Evolutionary conservation across 257 asterid genomes (phyloP), one percentile per base, ranked within the genome.

Genomic region (Dorcoceras hygrometricum): DNA sequence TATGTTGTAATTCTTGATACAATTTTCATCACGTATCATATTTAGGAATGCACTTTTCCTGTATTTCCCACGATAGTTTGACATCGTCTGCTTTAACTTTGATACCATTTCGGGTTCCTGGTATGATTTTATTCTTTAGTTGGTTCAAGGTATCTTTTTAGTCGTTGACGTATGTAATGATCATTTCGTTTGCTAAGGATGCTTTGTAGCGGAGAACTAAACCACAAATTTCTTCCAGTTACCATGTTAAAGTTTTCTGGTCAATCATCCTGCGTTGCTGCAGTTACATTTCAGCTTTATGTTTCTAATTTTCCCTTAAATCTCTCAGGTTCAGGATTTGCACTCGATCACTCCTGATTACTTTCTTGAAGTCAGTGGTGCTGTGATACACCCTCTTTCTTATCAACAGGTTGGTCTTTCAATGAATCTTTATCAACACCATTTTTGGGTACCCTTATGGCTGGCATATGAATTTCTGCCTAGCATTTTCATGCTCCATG

Each of bases 291-390:
- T 27, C 29, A 54, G n/a, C 23, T 36, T 55, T 58, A 27, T 70
- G 23, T 5, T 75, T 51, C 62, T 46, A 29, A 61, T 73, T 75
- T 39, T 70, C 63, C 61, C 70, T 70, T 22, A 34, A 46, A 63
- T 70, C 64, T 64, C 16, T 82, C 97, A 94, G 97, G 96, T 94
- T 75, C 96, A 94, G 85, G 89, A 94, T 91, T 77, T 94, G 77
- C 99, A 94, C 75, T 87, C 83, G 18, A 71, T 94, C 73, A 94
- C 99, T 36, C 99, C 99, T 7, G 83, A 85, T 74, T 75, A 83
- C 83, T 94, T 90, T 81, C 84, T 94, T 83, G 97, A 94, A 90
- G 89, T 94, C 74, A 90, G 99, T 79, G 97, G 99, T 69, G 96
- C 97, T 57, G 88, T 94, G 75, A 88, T 94, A 68, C 99, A 94